Base-by-base conservation (phyloP, 257 asterid species). In the Gynochthodes officinalis region DNA sequence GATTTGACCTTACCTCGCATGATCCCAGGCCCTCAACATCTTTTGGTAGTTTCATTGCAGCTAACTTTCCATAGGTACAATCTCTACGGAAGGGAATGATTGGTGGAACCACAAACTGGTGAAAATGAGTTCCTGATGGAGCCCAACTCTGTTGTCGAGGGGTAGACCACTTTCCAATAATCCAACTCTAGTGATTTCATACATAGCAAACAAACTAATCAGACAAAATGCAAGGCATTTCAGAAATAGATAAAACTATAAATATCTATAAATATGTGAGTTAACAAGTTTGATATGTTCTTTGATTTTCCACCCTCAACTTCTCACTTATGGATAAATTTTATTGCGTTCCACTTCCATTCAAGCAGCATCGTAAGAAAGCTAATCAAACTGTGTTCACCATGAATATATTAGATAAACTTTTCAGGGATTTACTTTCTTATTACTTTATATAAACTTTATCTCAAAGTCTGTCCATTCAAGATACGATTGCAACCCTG, bases 91-190 rank as follows among this genome's bases (percentile, higher is more conserved):
- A 85, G 42, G 95, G 83, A 67, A 93, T 85, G 70, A 90, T 67
- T 4, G 98, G 95, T 35, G 98, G 96, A 69, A 91, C 97, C 59
- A 91, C 97, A 77, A 87, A 91, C 82, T 91, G 96, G 82, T 89
- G 89, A 71, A 91, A 89, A 76, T 87, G 94, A 13, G 96, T 85
- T 68, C 96, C 95, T 46, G 89, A 72, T 46, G 96, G 95, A 7
- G 95, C 96, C 82, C 87, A 83, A 57, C 86, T 86, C 70, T 91
- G 97, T 61, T 89, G 90, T 75, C 91, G 73, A 0, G 96, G 97
- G 16, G 90, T 88, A 5, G 81, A 69, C 97, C 96, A 91, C 81
- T 91, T 91, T 10, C 97, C 97, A 33, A 91, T 77, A 39, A 91
- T 89, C 97, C 97, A 91, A 35, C 89, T 87, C 97, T 91, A 79